These are phyloP conservation scores for Rubroshorea leprosula DNA, from an alignment of 345 rosid species.

Conservation along the genomic window DNA sequence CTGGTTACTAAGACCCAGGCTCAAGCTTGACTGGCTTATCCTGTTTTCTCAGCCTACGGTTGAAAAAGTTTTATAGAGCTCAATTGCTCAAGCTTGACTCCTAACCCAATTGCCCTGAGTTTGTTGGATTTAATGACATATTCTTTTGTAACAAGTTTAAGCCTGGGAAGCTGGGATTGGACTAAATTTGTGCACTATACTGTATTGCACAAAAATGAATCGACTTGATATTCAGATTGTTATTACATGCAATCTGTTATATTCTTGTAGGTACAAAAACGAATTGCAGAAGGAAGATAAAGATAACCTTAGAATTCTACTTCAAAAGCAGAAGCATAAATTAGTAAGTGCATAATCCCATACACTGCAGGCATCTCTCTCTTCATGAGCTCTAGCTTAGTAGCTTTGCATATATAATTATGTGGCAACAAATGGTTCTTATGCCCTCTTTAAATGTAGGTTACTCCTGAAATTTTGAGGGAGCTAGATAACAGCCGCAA, in stretches of 20 bases:
- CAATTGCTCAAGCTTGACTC: too few species aligned
- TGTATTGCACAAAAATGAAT: too few species aligned
- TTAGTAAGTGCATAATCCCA: conserved; percentile 41
- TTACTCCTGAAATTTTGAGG: conserved; percentile 75
- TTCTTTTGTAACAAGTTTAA: too few species aligned
- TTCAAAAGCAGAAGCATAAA: conserved; percentile 66
- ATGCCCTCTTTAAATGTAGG: conserved; percentile 30
- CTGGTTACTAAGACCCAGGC: too few species aligned
- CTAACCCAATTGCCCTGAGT: too few species aligned
- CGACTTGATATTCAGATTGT: not conserved
- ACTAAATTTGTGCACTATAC: too few species aligned
- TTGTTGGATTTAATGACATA: too few species aligned
- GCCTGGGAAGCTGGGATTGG: too few species aligned
- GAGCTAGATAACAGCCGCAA: conserved; percentile 73
- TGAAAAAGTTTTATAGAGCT: too few species aligned
- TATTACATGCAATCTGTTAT: not conserved
- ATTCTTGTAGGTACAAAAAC: conserved; percentile 67
- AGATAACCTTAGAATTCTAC: conserved; percentile 54
- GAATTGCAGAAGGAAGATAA: conserved; percentile 77
- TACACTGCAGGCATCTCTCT: not conserved
- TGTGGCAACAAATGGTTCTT: not conserved
- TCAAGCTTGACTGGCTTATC: too few species aligned
- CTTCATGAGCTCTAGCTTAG: not conserved
- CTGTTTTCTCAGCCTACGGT: too few species aligned
- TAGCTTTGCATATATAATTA: not conserved